Conservation (phyloP, 768 basidiomycete genomes). For the Lactifluus piperatus region DNA sequence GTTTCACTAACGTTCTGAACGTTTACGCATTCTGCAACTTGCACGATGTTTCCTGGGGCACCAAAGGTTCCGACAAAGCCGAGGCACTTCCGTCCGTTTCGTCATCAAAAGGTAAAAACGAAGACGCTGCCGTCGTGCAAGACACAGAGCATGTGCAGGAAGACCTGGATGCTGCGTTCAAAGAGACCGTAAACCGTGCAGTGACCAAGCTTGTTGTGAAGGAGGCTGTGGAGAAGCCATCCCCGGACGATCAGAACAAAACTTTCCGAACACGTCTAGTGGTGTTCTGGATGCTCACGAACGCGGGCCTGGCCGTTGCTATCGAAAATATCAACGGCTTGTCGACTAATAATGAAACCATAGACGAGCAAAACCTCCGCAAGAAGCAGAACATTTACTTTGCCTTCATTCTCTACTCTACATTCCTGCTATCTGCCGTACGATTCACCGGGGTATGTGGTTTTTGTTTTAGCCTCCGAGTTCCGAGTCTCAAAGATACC, state of each 20-base stretch:
- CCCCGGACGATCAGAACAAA: slow-evolving; percentile 81
- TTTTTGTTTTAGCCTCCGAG: not conserved
- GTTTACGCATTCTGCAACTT: slow-evolving; percentile 97
- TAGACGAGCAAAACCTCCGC: slow-evolving; percentile 34
- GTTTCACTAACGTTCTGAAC: slow-evolving; percentile 91
- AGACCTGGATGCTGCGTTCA: slow-evolving; percentile 86
- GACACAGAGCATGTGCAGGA: slow-evolving; percentile 76
- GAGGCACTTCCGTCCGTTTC: slow-evolving; percentile 86
- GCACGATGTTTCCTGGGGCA: slow-evolving; percentile 93
- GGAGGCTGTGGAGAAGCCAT: slow-evolving; percentile 69
- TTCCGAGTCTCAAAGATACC: not conserved
- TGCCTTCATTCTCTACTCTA: slow-evolving; percentile 69
- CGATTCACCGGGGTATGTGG: slow-evolving; percentile 67
- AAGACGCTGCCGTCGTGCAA: slow-evolving; percentile 71
- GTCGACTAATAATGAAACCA: slow-evolving; percentile 27
- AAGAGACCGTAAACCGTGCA: slow-evolving; percentile 84
- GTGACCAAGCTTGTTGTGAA: slow-evolving; percentile 63
- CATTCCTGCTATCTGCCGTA: slow-evolving; percentile 61
- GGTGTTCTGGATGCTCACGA: slow-evolving; percentile 69
- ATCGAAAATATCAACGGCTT: slow-evolving; percentile 71
- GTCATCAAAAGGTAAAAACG: slow-evolving; percentile 71
- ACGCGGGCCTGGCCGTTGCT: slow-evolving; percentile 61
- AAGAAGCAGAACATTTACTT: slow-evolving; percentile 58
- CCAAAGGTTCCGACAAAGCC: slow-evolving; percentile 90
- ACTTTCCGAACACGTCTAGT: slow-evolving; percentile 90